A percentile compares a stretch with the other conserved stretches of the same genome.
Evolutionary conservation across 306 rosid genomes (phyloP).

Genomic region (Sphenostylis stenocarpa): DNA sequence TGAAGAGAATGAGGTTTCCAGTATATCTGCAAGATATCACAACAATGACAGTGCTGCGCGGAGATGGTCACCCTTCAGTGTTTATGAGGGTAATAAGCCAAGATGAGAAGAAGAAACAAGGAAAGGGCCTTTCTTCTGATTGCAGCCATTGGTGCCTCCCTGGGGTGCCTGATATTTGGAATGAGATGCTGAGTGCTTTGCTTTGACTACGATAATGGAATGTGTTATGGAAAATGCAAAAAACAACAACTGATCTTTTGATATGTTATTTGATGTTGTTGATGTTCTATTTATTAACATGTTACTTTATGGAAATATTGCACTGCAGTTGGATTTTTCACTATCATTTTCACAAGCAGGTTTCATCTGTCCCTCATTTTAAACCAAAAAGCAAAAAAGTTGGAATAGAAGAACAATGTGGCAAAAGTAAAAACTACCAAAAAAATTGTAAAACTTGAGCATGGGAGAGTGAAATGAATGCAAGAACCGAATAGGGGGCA

Average conservation of each 20-base stretch:
- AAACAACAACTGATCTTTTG: slow-evolving; percentile 31
- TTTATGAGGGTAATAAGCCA: slow-evolving; percentile 49
- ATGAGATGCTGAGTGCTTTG: slow-evolving; percentile 68
- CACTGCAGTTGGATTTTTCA: slow-evolving; percentile 12
- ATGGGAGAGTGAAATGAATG: slow-evolving; percentile 20
- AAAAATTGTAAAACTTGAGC: not conserved
- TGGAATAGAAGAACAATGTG: too few species aligned
- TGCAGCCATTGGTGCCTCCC: slow-evolving; percentile 96
- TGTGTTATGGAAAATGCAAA: slow-evolving; percentile 9
- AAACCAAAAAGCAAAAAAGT: not conserved
- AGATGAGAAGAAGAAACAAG: slow-evolving; percentile 53
- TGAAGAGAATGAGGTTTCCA: slow-evolving; percentile 71
- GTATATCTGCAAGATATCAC: slow-evolving; percentile 69
- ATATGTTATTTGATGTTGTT: too few species aligned
- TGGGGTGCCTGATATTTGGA: slow-evolving; percentile 82
- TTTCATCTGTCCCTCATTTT: not conserved
- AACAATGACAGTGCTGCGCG: slow-evolving; percentile 54
- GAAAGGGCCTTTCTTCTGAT: slow-evolving; percentile 54
- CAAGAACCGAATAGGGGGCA: slow-evolving; percentile 21
- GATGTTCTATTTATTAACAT: not conserved
- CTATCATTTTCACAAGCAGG: slow-evolving; percentile 18
- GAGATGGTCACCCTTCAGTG: slow-evolving; percentile 81
- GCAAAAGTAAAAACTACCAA: not conserved
- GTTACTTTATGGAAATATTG: not conserved
- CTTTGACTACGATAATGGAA: slow-evolving; percentile 34